These are phyloP conservation scores for Penicillium sp. DNA, from an alignment of 2,329 filamentous ascomycete genomes.

Conservation along the genomic window DNA sequence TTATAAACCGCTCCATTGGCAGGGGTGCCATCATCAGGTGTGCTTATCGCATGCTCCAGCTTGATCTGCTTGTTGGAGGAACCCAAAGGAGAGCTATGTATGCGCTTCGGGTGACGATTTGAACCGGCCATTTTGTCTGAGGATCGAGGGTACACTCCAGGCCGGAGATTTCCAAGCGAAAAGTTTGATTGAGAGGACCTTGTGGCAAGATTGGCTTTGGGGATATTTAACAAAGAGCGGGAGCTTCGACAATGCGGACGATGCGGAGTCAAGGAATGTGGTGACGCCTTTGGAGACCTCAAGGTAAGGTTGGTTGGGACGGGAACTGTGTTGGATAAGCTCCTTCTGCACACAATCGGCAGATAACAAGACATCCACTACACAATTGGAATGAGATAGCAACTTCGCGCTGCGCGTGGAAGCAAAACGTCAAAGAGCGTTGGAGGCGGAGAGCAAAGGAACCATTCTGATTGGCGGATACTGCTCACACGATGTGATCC, in stretches of 20 bases:
- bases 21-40: slow-evolving; percentile 44
- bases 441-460: not conserved
- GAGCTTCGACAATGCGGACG: slow-evolving; percentile 2
- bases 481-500: slow-evolving; percentile 17
- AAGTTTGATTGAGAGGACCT: slow-evolving; percentile 14
- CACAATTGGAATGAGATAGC: not conserved
- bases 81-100: slow-evolving; percentile 50
- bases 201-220: slow-evolving; percentile 12
- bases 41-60: slow-evolving; percentile 46
- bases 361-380: slow-evolving; percentile 40
- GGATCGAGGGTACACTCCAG: slow-evolving; percentile 5
- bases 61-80: slow-evolving; percentile 55
- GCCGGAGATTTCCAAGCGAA: slow-evolving; percentile 8
- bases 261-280: slow-evolving; percentile 12
- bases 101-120: slow-evolving; percentile 57
- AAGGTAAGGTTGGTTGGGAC: not conserved
- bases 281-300: not conserved
- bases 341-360: slow-evolving; percentile 32
- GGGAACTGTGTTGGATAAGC: slow-evolving; percentile 20
- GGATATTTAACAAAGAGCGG: slow-evolving; percentile 4
- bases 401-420: slow-evolving; percentile 12
- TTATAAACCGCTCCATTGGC: slow-evolving; percentile 48
- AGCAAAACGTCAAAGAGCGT: not conserved
- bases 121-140: slow-evolving; percentile 48
- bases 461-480: not conserved